Base-by-base conservation (phyloP, 1,139 yeast species). In the Kodamaea sp. region DNA sequence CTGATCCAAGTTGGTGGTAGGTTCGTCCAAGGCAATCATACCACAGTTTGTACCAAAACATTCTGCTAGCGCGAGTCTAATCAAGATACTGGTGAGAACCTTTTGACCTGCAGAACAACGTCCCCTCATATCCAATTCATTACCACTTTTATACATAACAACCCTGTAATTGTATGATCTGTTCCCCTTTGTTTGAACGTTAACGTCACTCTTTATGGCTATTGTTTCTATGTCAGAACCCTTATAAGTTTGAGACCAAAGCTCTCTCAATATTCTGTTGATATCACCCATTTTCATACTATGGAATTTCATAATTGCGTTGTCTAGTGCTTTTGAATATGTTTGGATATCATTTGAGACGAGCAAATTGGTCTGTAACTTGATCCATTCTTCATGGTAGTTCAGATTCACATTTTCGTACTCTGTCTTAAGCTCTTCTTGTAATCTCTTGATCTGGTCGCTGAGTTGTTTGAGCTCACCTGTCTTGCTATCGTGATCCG, bases 21-120 rank as follows among this genome's bases (percentile, higher is more conserved):
- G 99, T 61, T 94, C 99, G 61, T 94, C 99, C 28, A 94, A 68
- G 0, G 97, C 96, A 49, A 94, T 87, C 55, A 92, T 83, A 33
- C 98, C 98, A 65, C 97, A 92, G 54, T 85, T 88, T 1, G 81
- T 75, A 7, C 98, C 98, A 66, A 94, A 92, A 53, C 97, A 88
- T 58, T 94, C 98, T 0, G 97, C 95, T 32, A 94, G 66, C 0
- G 97, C 97, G 39, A 94, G 66, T 36, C 99, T 72, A 35, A 94
- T 90, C 24, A 94, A 80, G 34, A 94, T 89, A 37, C 95, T 83
- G 0, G 98, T 96, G 36, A 94, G 66, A 2, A 94, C 97, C 55
- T 89, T 88, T 59, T 94, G 99, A 1, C 99, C 99, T 0, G 98
- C 98, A 2, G 97, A 88, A 58, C 99, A 94, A 38, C 98, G 68